phyloP scores from a whole-genome alignment of 225 moss, liverwort and hornwort genomes.

The Polytrichum commune region DNA sequence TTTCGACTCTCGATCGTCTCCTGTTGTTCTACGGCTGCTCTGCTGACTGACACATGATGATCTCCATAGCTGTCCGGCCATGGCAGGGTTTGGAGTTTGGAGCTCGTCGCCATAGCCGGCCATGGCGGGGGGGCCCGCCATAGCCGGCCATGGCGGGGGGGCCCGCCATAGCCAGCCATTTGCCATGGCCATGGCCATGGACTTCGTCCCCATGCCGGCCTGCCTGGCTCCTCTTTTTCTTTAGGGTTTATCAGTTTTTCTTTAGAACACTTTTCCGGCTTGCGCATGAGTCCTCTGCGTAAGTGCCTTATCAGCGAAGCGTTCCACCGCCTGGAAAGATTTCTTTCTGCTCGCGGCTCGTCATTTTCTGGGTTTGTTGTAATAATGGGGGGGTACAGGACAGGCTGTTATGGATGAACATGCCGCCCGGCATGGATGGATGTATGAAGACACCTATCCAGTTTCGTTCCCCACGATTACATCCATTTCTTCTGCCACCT shows the following conservation, averaged over 20 bases:
- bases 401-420: constrained; percentile 25
- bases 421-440: constrained; percentile 17
- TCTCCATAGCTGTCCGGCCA: background rate
- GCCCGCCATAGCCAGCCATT: background rate
- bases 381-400: constrained; percentile 9
- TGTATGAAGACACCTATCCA: background rate
- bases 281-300: background rate
- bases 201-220: background rate
- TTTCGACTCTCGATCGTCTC: background rate
- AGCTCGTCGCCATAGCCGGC: background rate
- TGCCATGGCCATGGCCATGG: constrained; percentile 4
- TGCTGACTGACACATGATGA: no score
- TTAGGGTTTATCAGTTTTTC: background rate
- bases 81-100: background rate
- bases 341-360: background rate
- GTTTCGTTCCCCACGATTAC: background rate
- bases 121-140: background rate
- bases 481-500: background rate
- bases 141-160: background rate
- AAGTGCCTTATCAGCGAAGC: background rate
- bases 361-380: constrained; percentile 1
- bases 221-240: background rate
- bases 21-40: background rate
- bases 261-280: background rate
- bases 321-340: background rate